Conservation (phyloP, 768 basidiomycete species). For the Boletus subcaerulescens region DNA sequence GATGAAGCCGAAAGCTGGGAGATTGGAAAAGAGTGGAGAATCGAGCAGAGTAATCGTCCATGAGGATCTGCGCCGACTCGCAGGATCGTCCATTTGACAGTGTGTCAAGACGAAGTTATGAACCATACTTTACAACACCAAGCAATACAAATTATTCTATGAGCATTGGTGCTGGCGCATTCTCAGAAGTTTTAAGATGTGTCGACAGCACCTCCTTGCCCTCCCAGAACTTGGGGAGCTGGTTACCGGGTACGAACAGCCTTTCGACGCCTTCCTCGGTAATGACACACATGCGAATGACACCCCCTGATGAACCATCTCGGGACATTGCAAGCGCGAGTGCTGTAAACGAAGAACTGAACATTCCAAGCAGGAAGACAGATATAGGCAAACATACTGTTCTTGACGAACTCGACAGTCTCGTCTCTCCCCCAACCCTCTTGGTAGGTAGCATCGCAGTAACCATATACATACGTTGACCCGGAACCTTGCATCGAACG, state of each 20-base stretch:
- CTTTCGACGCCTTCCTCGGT: conserved; percentile 90
- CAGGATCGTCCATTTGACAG: background rate
- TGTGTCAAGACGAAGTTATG: background rate
- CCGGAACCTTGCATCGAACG: conserved; percentile 65
- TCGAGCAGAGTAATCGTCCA: conserved; percentile 8
- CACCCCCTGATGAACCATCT: conserved; percentile 97
- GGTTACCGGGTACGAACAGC: conserved; percentile 86
- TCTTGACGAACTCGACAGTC: conserved; percentile 92
- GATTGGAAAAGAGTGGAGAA: conserved; percentile 25
- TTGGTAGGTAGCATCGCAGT: conserved; percentile 96
- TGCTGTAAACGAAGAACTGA: conserved; percentile 45
- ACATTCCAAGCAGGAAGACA: background rate
- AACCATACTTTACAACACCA: background rate
- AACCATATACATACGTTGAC: conserved; percentile 97
- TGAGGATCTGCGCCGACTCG: background rate
- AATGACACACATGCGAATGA: conserved; percentile 96
- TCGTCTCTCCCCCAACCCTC: conserved; percentile 90
- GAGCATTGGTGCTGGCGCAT: conserved; percentile 39
- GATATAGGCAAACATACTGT: conserved; percentile 61
- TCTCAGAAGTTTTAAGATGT: conserved; percentile 20
- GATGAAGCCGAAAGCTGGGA: conserved; percentile 36
- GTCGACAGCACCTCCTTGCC: conserved; percentile 67
- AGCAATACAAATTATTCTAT: conserved; percentile 35
- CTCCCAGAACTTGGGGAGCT: conserved; percentile 89
- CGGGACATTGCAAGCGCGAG: conserved; percentile 94